phyloP scores from a whole-genome alignment of 257 asterid genomes.

The Capsicum rhomboideum region DNA sequence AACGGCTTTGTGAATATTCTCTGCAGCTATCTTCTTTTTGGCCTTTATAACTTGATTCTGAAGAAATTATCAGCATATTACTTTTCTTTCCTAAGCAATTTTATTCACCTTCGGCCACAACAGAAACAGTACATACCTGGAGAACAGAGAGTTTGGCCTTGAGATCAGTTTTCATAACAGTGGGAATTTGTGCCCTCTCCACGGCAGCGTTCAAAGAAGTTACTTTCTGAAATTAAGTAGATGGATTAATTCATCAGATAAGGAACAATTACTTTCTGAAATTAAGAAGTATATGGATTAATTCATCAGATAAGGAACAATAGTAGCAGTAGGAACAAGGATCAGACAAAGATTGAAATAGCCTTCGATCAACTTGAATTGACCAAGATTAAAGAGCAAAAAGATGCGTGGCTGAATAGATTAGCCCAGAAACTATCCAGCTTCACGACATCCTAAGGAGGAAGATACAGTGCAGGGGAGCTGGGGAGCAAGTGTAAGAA shows the following conservation, averaged over 20 bases:
- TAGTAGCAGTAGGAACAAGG: not conserved
- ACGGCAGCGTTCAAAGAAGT: constrained; percentile 69
- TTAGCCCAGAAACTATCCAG: not conserved
- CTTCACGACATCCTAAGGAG: not conserved
- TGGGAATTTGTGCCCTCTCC: constrained; percentile 77
- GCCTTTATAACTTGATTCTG: constrained; percentile 74
- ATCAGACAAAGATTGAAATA: not conserved
- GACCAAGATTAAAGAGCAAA: not conserved
- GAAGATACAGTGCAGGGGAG: not conserved
- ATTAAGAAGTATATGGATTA: not conserved
- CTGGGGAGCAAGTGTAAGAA: not conserved
- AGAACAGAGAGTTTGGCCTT: constrained; percentile 65
- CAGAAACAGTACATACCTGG: constrained; percentile 45
- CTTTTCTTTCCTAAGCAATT: not conserved
- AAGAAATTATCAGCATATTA: not conserved
- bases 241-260: not conserved
- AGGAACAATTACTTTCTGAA: constrained; percentile 53
- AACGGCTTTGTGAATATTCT: constrained; percentile 70
- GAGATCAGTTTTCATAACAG: constrained; percentile 78
- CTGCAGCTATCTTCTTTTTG: constrained; percentile 82
- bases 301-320: not conserved
- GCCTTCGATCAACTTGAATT: not conserved
- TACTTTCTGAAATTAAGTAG: constrained; percentile 55
- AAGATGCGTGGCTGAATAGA: not conserved
- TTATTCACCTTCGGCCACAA: not conserved